A percentile compares a stretch with the other conserved stretches of the same genome.
Evolutionary conservation across 306 rosid genomes (phyloP).

Genomic region (Geum urbanum): DNA sequence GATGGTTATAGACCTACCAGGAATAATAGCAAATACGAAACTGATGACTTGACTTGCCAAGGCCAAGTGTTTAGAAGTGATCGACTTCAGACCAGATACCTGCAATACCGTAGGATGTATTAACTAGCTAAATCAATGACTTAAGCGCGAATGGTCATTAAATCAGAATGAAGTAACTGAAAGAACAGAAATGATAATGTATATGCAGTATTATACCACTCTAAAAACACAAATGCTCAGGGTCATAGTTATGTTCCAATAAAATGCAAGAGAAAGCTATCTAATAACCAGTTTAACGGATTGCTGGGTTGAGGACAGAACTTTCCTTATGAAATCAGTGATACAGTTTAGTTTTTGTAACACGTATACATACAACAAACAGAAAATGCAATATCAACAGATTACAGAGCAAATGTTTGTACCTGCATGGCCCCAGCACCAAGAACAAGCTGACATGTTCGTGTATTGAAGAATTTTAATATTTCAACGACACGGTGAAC

Average conservation of each 20-base stretch:
- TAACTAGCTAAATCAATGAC: slow-evolving; percentile 8
- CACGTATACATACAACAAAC: background rate
- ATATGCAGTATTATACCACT: background rate
- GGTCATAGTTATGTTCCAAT: background rate
- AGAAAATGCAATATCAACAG: slow-evolving; percentile 5
- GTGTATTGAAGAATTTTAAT: slow-evolving; percentile 90
- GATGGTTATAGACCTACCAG: slow-evolving; percentile 52
- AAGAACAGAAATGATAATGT: background rate
- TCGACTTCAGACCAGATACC: slow-evolving; percentile 99
- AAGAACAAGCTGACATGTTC: slow-evolving; percentile 98
- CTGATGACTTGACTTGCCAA: slow-evolving; percentile 98
- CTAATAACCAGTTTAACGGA: background rate
- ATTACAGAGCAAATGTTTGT: slow-evolving; percentile 17
- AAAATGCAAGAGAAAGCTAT: background rate
- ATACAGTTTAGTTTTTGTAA: background rate
- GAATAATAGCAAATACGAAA: slow-evolving; percentile 72
- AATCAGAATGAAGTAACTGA: background rate
- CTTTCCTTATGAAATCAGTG: slow-evolving; percentile 2
- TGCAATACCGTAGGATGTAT: slow-evolving; percentile 34
- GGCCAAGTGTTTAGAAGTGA: slow-evolving; percentile 97
- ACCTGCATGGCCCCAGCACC: slow-evolving; percentile 99
- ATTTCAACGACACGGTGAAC: slow-evolving; percentile 95
- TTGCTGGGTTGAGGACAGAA: slow-evolving; percentile 7
- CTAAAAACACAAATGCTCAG: background rate
- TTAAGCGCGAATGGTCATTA: background rate